phyloP scores from a whole-genome alignment of 371 early-diverging fungal species.

The Actinomucor elegans region DNA sequence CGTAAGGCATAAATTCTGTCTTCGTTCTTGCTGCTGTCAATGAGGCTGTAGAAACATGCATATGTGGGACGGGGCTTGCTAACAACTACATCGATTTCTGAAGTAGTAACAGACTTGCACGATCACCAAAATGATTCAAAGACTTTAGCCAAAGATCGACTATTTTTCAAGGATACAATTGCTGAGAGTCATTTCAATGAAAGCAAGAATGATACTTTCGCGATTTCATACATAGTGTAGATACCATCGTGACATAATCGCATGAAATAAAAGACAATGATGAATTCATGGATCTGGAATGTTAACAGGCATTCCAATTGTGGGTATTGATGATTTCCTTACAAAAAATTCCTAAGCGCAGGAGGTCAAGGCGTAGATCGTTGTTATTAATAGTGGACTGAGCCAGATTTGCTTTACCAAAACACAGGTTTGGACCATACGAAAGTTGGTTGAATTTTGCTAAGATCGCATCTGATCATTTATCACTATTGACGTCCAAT shows the following conservation, averaged over 20 bases:
- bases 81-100: slow-evolving; percentile 22
- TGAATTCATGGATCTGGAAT: slow-evolving; percentile 26
- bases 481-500: slow-evolving; percentile 20
- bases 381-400: slow-evolving; percentile 24
- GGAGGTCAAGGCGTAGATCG: slow-evolving; percentile 20
- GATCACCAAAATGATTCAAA: slow-evolving; percentile 24
- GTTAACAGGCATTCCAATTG: slow-evolving; percentile 16
- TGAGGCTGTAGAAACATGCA: slow-evolving; percentile 23
- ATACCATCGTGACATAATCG: slow-evolving; percentile 23
- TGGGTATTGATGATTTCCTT: slow-evolving; percentile 23
- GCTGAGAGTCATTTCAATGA: slow-evolving; percentile 22
- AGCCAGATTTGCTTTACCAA: slow-evolving; percentile 26
- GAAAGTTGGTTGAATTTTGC: slow-evolving; percentile 20
- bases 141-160: slow-evolving; percentile 20
- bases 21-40: slow-evolving; percentile 20
- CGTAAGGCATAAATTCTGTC: slow-evolving; percentile 21
- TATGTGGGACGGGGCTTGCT: slow-evolving; percentile 21
- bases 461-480: slow-evolving; percentile 24
- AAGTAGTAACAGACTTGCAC: slow-evolving; percentile 22
- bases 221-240: slow-evolving; percentile 25
- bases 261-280: slow-evolving; percentile 23
- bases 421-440: slow-evolving; percentile 26
- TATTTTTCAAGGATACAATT: slow-evolving; percentile 20
- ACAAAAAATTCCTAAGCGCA: slow-evolving; percentile 20
- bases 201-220: slow-evolving; percentile 19